Evolutionary conservation across 2,329 filamentous ascomycete species (phyloP), one percentile per base, ranked within the genome.

Genomic region (Cylindrodendrum hubeiense): DNA sequence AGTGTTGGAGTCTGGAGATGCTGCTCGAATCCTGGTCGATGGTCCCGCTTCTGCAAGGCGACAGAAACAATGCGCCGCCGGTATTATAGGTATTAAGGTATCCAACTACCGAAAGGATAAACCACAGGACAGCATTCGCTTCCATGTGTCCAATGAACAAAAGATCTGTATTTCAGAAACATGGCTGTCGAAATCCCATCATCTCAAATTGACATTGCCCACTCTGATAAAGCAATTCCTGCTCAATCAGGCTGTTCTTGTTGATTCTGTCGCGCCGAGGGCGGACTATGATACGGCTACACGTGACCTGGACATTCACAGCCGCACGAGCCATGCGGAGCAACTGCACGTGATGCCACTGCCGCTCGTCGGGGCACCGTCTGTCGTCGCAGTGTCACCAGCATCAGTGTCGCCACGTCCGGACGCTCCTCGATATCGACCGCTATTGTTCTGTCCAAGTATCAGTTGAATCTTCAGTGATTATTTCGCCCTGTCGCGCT

Each of bases 401-500:
- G 67, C 64, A 67, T 70, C 66, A 66, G 56, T 63, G 70, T 66
- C 66, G 66, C 67, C 61, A 71, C 49, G 47, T 67, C 46, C 60
- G 51, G 49, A 63, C 65, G 63, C 67, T 68, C 68, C 70, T 75
- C 72, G 67, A 78, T 79, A 79, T 78, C 75, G 74, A 68, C 75
- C 74, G 74, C 76, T 75, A 76, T 78, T 76, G 70, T 78, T 81
- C 77, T 76, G 75, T 75, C 65, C 67, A 76, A 80, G 76, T 80
- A 81, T 80, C 71, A 74, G 77, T 81, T 80, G 77, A 74, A 69
- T 74, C 73, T 77, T 73, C 72, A 79, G 74, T 76, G 70, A 75
- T 77, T 76, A 78, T 75, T 65, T 70, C 70, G 71, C 67, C 67
- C 65, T 68, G 67, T 71, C 70, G 74, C 76, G 69, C 73, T 72